phyloP scores from a whole-genome alignment of 768 basidiomycete genomes.

The Xerocomus potaroensis region DNA sequence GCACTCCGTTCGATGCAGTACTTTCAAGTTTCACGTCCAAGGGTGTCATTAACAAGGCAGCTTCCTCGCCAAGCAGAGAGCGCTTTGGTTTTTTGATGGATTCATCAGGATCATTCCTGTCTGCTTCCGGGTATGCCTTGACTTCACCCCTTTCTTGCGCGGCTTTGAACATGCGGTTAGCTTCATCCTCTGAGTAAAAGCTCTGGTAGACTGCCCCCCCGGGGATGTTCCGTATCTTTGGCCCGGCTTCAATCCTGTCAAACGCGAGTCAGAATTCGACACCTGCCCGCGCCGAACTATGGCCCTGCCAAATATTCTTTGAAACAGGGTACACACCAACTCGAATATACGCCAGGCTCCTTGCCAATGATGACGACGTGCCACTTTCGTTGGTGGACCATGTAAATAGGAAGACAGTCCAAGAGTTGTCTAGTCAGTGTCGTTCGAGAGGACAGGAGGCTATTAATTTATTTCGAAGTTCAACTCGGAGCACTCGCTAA shows the following conservation, averaged over 20 bases:
- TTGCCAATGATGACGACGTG: slow-evolving; percentile 29
- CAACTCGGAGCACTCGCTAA: no score
- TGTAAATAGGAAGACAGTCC: neutral
- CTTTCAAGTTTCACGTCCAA: neutral
- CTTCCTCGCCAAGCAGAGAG: slow-evolving; percentile 16
- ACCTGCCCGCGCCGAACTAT: slow-evolving; percentile 6
- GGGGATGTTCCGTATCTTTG: slow-evolving; percentile 41
- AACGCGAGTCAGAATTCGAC: slow-evolving; percentile 6
- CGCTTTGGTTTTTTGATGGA: neutral
- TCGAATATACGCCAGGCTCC: slow-evolving; percentile 28
- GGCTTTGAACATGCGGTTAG: slow-evolving; percentile 29
- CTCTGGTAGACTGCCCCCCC: slow-evolving; percentile 41
- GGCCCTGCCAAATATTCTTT: slow-evolving; percentile 5
- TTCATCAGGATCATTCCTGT: neutral
- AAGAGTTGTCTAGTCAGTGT: neutral
- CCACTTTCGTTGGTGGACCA: slow-evolving; percentile 22
- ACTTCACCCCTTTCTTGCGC: slow-evolving; percentile 30
- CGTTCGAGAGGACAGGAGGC: slow-evolving; percentile 19
- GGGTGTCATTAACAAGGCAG: slow-evolving; percentile 16
- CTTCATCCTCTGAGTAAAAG: slow-evolving; percentile 42
- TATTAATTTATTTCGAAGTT: slow-evolving; percentile 20
- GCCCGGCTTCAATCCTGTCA: slow-evolving; percentile 43
- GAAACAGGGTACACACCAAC: slow-evolving; percentile 16
- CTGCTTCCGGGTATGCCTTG: slow-evolving; percentile 8
- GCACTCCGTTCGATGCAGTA: neutral